phyloP scores from a whole-genome alignment of 495 filamentous ascomycete genomes.

The Penicillium manginii region DNA sequence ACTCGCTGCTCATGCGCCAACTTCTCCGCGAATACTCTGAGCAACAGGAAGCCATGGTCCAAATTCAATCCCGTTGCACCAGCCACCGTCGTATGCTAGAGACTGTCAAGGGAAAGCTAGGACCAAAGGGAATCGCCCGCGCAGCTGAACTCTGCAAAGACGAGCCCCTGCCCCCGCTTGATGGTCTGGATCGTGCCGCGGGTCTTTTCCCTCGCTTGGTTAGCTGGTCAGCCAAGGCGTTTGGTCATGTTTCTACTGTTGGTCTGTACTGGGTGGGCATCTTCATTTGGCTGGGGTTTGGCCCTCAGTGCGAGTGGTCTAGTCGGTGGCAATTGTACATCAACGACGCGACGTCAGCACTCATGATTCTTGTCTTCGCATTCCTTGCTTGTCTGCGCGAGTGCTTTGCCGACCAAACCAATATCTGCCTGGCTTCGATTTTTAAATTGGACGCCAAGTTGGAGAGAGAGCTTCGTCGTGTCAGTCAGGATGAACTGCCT shows the following conservation, averaged over 20 bases:
- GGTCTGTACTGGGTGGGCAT: constrained; percentile 42
- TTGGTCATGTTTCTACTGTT: constrained; percentile 33
- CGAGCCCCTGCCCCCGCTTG: constrained; percentile 11
- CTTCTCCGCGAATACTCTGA: constrained; percentile 35
- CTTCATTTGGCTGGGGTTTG: constrained; percentile 40
- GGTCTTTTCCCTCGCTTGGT: constrained; percentile 21
- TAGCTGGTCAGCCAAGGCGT: constrained; percentile 20
- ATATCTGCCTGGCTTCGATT: constrained; percentile 35
- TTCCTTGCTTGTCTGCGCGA: constrained; percentile 45
- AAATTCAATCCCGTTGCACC: constrained; percentile 34
- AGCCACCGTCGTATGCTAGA: constrained; percentile 37
- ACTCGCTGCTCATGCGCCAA: constrained; percentile 44
- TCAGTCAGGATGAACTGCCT: constrained; percentile 22
- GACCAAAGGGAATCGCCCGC: constrained; percentile 16
- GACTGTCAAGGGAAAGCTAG: constrained; percentile 21
- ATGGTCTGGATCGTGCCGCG: constrained; percentile 18
- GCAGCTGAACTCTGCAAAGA: constrained; percentile 9
- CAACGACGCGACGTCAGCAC: constrained; percentile 42
- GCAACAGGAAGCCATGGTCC: constrained; percentile 25
- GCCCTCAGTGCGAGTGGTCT: constrained; percentile 28
- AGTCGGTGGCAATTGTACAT: constrained; percentile 44
- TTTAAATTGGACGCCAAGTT: constrained; percentile 39
- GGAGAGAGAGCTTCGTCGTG: constrained; percentile 36
- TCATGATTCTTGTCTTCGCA: constrained; percentile 39
- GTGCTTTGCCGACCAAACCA: constrained; percentile 34